phyloP scores from a whole-genome alignment of 768 basidiomycete genomes.

The Suillus subalutaceus region DNA sequence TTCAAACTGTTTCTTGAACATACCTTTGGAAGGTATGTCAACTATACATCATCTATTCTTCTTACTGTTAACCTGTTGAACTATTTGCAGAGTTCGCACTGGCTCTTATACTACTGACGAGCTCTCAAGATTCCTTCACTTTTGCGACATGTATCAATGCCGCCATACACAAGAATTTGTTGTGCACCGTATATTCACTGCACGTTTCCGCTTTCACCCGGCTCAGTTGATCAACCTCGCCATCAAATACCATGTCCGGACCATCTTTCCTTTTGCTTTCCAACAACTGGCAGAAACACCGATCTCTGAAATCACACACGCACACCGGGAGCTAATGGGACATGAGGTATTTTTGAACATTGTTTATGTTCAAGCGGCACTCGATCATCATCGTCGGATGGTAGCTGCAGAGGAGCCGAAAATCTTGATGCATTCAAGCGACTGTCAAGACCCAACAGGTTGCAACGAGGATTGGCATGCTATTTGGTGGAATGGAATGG shows the following conservation, averaged over 20 bases:
- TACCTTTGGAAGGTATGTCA: neutral
- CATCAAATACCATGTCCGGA: neutral
- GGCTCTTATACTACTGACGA: neutral
- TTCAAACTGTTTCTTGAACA: neutral
- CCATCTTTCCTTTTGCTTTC: neutral
- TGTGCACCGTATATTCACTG: neutral
- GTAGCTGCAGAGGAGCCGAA: conserved; percentile 14
- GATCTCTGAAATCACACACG: neutral
- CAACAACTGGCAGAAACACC: conserved; percentile 1
- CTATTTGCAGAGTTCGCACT: neutral
- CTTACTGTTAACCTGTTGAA: neutral
- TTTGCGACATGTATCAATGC: conserved; percentile 3
- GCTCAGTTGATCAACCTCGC: conserved; percentile 8
- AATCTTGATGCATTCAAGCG: neutral
- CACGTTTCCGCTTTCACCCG: neutral
- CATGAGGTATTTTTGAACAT: neutral
- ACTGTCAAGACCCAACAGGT: conserved; percentile 8
- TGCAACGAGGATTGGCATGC: conserved; percentile 16
- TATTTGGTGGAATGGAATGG: conserved; percentile 20
- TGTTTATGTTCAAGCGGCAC: neutral
- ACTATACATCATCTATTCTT: too few species aligned
- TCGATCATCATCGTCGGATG: conserved; percentile 10
- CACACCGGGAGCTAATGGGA: conserved; percentile 7
- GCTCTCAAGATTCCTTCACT: neutral
- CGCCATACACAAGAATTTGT: neutral